These are phyloP conservation scores for Ophiobolus disseminans DNA, from an alignment of 2,329 filamentous ascomycete species.

Conservation along the genomic window DNA sequence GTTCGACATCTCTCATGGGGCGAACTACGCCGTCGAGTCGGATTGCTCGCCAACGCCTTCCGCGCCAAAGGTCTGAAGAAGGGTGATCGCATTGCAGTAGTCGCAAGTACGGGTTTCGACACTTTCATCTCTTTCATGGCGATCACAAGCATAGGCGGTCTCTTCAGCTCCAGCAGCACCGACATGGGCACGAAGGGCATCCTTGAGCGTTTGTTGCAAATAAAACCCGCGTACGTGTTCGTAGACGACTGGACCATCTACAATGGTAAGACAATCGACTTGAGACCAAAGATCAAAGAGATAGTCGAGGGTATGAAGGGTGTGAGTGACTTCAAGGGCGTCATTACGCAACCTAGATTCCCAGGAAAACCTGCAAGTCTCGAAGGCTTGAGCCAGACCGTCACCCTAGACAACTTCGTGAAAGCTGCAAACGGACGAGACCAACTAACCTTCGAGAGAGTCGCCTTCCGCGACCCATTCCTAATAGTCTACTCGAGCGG, in stretches of 20 bases:
- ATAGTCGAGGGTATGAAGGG: slow-evolving; percentile 68
- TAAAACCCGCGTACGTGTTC: slow-evolving; percentile 80
- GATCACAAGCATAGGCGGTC: slow-evolving; percentile 71
- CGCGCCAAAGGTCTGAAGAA: slow-evolving; percentile 68
- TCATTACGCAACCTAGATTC: slow-evolving; percentile 74
- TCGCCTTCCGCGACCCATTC: slow-evolving; percentile 77
- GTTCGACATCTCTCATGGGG: slow-evolving; percentile 68
- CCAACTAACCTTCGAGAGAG: slow-evolving; percentile 62
- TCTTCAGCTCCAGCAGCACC: slow-evolving; percentile 79
- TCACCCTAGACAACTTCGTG: slow-evolving; percentile 54
- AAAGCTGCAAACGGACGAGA: slow-evolving; percentile 46
- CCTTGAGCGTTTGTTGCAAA: slow-evolving; percentile 75
- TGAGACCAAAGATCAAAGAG: slow-evolving; percentile 74
- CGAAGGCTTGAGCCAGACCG: slow-evolving; percentile 57
- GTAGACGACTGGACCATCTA: slow-evolving; percentile 82
- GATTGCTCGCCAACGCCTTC: slow-evolving; percentile 69
- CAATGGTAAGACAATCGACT: slow-evolving; percentile 76
- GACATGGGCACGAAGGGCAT: slow-evolving; percentile 85
- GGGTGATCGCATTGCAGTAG: slow-evolving; percentile 78
- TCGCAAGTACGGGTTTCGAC: slow-evolving; percentile 77
- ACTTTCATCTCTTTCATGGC: slow-evolving; percentile 76
- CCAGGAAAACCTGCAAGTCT: slow-evolving; percentile 64
- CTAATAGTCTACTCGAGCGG: slow-evolving; percentile 80
- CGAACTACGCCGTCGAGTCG: slow-evolving; percentile 67
- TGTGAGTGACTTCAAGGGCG: slow-evolving; percentile 66